Base-by-base conservation (phyloP, 192 early-diverging fungal genomes). In the Pilaira anomala region DNA sequence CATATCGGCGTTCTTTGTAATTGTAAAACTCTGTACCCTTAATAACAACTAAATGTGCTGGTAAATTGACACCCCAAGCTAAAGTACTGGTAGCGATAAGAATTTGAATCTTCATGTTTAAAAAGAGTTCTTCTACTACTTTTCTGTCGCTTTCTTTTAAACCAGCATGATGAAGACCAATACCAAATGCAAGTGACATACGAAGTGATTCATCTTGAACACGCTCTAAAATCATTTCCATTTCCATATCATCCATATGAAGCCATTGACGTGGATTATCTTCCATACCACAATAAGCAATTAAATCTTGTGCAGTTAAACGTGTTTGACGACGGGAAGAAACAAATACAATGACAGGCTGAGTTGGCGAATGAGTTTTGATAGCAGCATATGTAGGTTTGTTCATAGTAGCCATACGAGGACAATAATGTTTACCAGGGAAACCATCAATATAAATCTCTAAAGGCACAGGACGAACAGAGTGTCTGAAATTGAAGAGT, bases 21-120 rank as follows among this genome's bases (percentile, higher is more conserved):
- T 99, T 95, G 70, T 88, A 99, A 60, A 82, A 98, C 76, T 99
- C 96, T 0, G 98, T 99, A 16, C 98, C 98, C 74, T 97, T 98
- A 52, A 99, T 86, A 25, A 98, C 88, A 3, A 99, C 98, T 71
- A 99, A 73, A 71, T 98, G 98, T 2, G 98, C 96, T 0, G 96
- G 96, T 57, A 92, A 88, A 69, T 97, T 98, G 50, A 99, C 91
- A 48, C 97, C 97, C 97, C 97, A 99, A 2, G 96, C 96, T 19
- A 98, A 77, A 16, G 96, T 97, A 67, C 87, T 90, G 2, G 98
- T 98, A 24, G 96, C 96, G 48, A 99, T 86, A 49, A 99, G 74
- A 18, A 99, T 83, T 67, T 98, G 98, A 72, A 99, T 98, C 78
- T 96, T 96, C 71, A 88, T 85, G 72, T 90, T 88, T 19, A 91